Conservation (phyloP, 2,329 filamentous ascomycete species). For the Sporothrix curviconia region DNA sequence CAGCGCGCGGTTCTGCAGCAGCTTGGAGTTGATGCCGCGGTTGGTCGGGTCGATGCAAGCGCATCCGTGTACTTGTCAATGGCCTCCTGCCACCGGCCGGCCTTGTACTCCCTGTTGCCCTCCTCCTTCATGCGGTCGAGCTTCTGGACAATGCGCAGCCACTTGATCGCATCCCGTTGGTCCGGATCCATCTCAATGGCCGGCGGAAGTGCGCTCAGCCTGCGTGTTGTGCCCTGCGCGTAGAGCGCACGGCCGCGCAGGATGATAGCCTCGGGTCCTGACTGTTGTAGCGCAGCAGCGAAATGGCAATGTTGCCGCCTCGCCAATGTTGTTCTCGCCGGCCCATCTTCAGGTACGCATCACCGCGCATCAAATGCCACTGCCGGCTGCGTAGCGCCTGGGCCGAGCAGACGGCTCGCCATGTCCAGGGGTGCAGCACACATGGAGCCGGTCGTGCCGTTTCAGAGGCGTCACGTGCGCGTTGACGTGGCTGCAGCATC, state of each 20-base stretch:
- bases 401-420: constrained; percentile 73
- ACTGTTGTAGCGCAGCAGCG: constrained; percentile 74
- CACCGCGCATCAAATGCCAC: constrained; percentile 88
- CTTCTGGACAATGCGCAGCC: constrained; percentile 83
- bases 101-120: constrained; percentile 86
- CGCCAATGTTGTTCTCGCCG: constrained; percentile 77
- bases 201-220: constrained; percentile 84
- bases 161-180: constrained; percentile 80
- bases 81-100: constrained; percentile 69
- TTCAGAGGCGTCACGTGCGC: constrained; percentile 74
- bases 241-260: constrained; percentile 84
- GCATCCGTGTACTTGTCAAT: constrained; percentile 80
- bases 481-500: constrained; percentile 75
- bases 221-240: constrained; percentile 88
- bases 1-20: constrained; percentile 86
- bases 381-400: constrained; percentile 72
- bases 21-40: constrained; percentile 88
- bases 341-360: constrained; percentile 92
- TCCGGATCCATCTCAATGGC: constrained; percentile 88
- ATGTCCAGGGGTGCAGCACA: constrained; percentile 83
- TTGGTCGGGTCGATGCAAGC: constrained; percentile 78
- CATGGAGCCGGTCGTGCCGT: constrained; percentile 81
- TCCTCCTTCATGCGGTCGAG: constrained; percentile 90
- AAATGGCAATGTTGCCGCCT: constrained; percentile 93
- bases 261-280: constrained; percentile 92